phyloP scores from a whole-genome alignment of 2,329 filamentous ascomycete species.

The Sporothrix protearum region DNA sequence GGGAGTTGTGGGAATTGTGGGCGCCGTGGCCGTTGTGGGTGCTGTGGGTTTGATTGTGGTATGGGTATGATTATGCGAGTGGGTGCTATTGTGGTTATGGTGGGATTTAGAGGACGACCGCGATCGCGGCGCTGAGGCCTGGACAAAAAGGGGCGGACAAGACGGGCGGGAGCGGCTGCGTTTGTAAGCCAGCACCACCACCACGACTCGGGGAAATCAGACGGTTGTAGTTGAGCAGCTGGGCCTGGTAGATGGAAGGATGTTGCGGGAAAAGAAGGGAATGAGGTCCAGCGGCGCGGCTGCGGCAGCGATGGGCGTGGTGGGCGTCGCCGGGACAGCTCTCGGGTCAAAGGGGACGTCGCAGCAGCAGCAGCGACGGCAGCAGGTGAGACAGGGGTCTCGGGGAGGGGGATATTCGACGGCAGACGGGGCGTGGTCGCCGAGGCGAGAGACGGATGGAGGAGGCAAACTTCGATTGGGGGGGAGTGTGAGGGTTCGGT shows the following conservation, averaged over 20 bases:
- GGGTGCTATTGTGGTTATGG: slow-evolving; percentile 43
- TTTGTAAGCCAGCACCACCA: slow-evolving; percentile 53
- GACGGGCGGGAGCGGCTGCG: slow-evolving; percentile 53
- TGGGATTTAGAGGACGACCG: slow-evolving; percentile 60
- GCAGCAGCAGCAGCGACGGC: slow-evolving; percentile 27
- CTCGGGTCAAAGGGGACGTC: neutral
- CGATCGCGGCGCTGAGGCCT: slow-evolving; percentile 52
- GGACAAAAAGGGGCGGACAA: slow-evolving; percentile 55
- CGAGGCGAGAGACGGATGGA: slow-evolving; percentile 36
- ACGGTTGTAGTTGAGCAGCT: slow-evolving; percentile 63
- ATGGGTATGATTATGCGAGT: slow-evolving; percentile 20
- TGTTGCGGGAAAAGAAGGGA: slow-evolving; percentile 59
- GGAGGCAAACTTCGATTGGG: slow-evolving; percentile 36
- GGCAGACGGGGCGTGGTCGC: slow-evolving; percentile 29
- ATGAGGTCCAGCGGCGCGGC: slow-evolving; percentile 47
- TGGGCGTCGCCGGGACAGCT: slow-evolving; percentile 30
- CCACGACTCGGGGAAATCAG: slow-evolving; percentile 56
- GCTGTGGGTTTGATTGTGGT: slow-evolving; percentile 11
- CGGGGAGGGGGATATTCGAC: slow-evolving; percentile 26
- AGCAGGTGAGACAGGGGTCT: slow-evolving; percentile 29
- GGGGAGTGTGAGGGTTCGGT: slow-evolving; percentile 45
- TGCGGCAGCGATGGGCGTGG: neutral
- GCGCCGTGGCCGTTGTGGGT: neutral
- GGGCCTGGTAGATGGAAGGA: slow-evolving; percentile 57
- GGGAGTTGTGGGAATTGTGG: neutral